Conservation (phyloP, 2,329 filamentous ascomycete species). For the Cercospora berteroae region DNA sequence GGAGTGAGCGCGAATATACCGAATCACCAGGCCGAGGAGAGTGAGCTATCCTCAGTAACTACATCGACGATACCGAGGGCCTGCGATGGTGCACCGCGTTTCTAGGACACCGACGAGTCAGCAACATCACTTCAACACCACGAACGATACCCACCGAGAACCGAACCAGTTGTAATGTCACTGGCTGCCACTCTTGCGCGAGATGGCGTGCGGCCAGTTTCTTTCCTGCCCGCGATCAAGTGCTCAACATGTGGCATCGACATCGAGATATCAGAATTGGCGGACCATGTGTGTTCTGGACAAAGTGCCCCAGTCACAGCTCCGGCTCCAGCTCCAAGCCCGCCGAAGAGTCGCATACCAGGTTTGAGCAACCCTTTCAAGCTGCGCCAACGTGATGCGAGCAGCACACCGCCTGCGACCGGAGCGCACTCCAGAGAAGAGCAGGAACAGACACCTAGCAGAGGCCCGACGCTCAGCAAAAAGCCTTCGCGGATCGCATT, state of each 20-base stretch:
- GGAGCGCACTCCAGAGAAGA: slow-evolving; percentile 12
- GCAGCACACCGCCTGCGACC: slow-evolving; percentile 7
- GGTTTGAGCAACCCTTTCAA: slow-evolving; percentile 33
- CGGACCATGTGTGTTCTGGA: slow-evolving; percentile 68
- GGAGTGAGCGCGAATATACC: neutral
- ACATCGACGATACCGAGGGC: neutral
- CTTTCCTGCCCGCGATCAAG: slow-evolving; percentile 79
- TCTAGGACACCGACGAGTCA: slow-evolving; percentile 9
- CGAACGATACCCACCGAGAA: neutral
- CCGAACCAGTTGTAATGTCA: slow-evolving; percentile 27
- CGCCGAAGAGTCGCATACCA: slow-evolving; percentile 21
- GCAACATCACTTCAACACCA: neutral
- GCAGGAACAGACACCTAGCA: slow-evolving; percentile 9
- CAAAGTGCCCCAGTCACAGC: slow-evolving; percentile 3
- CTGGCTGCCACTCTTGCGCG: slow-evolving; percentile 31
- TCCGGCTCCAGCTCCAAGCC: slow-evolving; percentile 1
- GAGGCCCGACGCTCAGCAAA: slow-evolving; percentile 19
- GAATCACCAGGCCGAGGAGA: neutral
- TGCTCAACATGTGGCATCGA: slow-evolving; percentile 76
- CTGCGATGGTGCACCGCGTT: slow-evolving; percentile 5
- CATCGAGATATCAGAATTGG: slow-evolving; percentile 82
- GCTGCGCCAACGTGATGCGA: slow-evolving; percentile 24
- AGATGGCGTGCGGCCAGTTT: slow-evolving; percentile 56
- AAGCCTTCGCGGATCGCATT: slow-evolving; percentile 24
- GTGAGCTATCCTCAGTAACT: neutral